Percentiles rank a stretch among this genome's conserved stretches.
Evolutionary conservation across 805 yeast species (phyloP).

Genomic region (Brettanomyces naardenensis): DNA sequence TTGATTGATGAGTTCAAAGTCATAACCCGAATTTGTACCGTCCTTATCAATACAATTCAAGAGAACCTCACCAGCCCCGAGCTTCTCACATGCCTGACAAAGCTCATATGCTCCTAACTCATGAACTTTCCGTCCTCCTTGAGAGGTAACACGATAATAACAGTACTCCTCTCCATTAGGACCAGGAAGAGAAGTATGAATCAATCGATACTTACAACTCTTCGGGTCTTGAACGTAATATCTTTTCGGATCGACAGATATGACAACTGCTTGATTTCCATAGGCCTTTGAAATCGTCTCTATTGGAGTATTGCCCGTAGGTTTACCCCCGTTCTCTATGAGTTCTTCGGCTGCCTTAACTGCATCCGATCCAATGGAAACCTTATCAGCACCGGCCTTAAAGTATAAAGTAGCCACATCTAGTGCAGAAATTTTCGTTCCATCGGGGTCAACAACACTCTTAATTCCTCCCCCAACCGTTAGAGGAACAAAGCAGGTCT

Average conservation of each 20-base stretch:
- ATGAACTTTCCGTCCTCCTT: conserved; percentile 87
- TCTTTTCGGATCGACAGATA: conserved; percentile 95
- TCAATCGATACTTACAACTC: conserved; percentile 53
- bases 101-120: conserved; percentile 90
- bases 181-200: conserved; percentile 60
- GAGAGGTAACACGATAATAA: conserved; percentile 93
- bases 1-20: conserved; percentile 73
- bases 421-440: conserved; percentile 70
- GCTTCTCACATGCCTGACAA: conserved; percentile 77
- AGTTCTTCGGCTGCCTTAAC: conserved; percentile 83
- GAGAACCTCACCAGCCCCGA: conserved; percentile 95
- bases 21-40: conserved; percentile 93
- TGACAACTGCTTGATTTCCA: conserved; percentile 96
- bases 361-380: conserved; percentile 97
- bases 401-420: conserved; percentile 89
- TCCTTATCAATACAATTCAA: conserved; percentile 95
- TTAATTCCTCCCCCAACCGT: conserved; percentile 98
- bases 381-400: conserved; percentile 96
- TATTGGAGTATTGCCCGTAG: conserved; percentile 78
- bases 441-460: conserved; percentile 82
- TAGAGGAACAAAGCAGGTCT: conserved; percentile 89
- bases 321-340: conserved; percentile 47
- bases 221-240: conserved; percentile 61
- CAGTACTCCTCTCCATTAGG: conserved; percentile 86
- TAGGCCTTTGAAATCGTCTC: conserved; percentile 88